A percentile compares a stretch with the other conserved stretches of the same genome.
Evolutionary conservation across 2,329 filamentous ascomycete species (phyloP).

Genomic region (Calonectria hongkongensis): DNA sequence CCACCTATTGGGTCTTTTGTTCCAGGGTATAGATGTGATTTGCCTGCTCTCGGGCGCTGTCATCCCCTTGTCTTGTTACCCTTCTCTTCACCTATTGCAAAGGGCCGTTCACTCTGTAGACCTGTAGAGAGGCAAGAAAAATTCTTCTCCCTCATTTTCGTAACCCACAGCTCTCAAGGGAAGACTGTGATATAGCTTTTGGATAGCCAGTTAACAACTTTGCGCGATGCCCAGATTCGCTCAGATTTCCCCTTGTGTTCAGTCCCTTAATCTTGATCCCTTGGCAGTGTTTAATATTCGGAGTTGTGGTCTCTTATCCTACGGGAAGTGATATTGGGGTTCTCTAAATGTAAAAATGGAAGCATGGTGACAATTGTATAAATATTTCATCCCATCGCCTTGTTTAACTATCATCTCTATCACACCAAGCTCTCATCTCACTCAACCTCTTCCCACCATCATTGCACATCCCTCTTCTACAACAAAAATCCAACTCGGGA

Average conservation of each 20-base stretch:
- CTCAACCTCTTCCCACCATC: neutral
- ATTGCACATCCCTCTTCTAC: neutral
- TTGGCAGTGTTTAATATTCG: constrained; percentile 34
- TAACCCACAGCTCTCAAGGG: constrained; percentile 39
- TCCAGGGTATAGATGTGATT: neutral
- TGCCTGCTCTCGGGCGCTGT: neutral
- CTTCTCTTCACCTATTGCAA: neutral
- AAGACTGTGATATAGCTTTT: neutral
- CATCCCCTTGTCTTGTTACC: neutral
- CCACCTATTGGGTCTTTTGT: neutral
- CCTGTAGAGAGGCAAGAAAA: neutral
- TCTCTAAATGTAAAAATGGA: neutral
- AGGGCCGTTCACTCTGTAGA: neutral
- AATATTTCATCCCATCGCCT: constrained; percentile 30
- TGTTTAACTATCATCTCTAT: constrained; percentile 32
- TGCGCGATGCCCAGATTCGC: constrained; percentile 1
- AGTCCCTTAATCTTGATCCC: neutral
- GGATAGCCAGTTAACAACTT: constrained; percentile 42
- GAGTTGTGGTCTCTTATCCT: constrained; percentile 33
- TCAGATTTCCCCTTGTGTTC: constrained; percentile 8
- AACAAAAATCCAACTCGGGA: neutral
- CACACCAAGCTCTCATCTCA: constrained; percentile 27
- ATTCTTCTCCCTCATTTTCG: neutral
- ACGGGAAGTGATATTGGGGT: constrained; percentile 10
- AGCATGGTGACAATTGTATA: constrained; percentile 40